Evolutionary conservation across 2,329 filamentous ascomycete genomes (phyloP).

Genomic region (Talaromyces rugulosus): DNA sequence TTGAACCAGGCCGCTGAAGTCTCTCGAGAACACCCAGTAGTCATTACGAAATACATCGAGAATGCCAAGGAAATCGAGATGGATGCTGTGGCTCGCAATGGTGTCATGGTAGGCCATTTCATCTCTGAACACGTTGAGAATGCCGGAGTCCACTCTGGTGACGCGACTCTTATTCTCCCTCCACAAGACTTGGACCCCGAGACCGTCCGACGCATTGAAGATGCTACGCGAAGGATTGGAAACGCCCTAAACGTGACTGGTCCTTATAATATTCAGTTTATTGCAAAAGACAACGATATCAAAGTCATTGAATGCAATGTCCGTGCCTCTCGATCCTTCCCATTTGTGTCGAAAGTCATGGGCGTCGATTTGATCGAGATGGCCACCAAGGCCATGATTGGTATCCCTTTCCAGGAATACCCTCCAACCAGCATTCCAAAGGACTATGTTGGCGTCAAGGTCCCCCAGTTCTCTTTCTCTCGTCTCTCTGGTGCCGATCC

Average conservation of each 20-base stretch:
- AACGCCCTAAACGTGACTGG: constrained; percentile 92
- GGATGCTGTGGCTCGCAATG: constrained; percentile 92
- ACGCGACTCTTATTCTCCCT: constrained; percentile 90
- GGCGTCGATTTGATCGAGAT: constrained; percentile 96
- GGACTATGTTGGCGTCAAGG: constrained; percentile 92
- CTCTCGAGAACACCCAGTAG: constrained; percentile 90
- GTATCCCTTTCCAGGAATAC: constrained; percentile 75
- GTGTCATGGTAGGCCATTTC: constrained; percentile 88
- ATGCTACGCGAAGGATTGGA: constrained; percentile 92
- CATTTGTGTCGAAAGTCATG: constrained; percentile 98
- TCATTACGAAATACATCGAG: constrained; percentile 99
- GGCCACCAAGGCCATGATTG: constrained; percentile 96
- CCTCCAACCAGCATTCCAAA: constrained; percentile 70
- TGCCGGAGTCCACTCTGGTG: constrained; percentile 95
- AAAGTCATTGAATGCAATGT: constrained; percentile 99
- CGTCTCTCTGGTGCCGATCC: constrained; percentile 93
- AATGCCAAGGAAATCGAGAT: constrained; percentile 99
- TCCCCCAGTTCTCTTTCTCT: constrained; percentile 98
- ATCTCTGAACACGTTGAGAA: constrained; percentile 99
- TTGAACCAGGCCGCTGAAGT: constrained; percentile 88
- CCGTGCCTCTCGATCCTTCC: constrained; percentile 90
- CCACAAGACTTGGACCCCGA: constrained; percentile 88
- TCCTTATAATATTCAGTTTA: constrained; percentile 98
- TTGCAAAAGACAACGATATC: constrained; percentile 98
- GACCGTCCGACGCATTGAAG: constrained; percentile 86